A percentile compares a stretch with the other conserved stretches of the same genome.
Conservation (phyloP, 441 rosid species). For the Gossypium gossypioides region DNA sequence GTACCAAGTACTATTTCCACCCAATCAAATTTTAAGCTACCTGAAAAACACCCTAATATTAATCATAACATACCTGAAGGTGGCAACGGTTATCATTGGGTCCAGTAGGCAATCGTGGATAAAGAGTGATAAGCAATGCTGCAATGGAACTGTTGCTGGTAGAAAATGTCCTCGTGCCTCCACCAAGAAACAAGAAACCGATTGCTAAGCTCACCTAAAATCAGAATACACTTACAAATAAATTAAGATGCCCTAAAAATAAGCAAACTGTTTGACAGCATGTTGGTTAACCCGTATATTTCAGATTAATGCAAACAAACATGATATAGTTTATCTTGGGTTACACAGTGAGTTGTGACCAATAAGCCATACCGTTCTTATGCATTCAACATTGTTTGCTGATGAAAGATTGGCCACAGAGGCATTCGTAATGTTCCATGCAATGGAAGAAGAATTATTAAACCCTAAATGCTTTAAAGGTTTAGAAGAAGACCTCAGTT, state of each 20-base stretch:
- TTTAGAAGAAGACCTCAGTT: not conserved
- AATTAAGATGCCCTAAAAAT: constrained; percentile 13
- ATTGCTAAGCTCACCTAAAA: constrained; percentile 82
- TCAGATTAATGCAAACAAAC: not conserved
- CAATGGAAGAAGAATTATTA: not conserved
- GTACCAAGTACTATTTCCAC: not conserved
- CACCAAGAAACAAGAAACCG: constrained; percentile 95
- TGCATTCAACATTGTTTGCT: not conserved
- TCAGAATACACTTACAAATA: constrained; percentile 10
- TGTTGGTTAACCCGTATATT: not conserved
- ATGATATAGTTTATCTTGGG: not conserved
- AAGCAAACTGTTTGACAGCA: not conserved
- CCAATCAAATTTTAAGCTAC: not conserved
- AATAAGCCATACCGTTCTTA: not conserved
- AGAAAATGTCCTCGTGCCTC: constrained; percentile 89
- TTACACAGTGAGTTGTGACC: not conserved
- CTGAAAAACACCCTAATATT: not conserved
- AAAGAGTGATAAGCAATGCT: constrained; percentile 77
- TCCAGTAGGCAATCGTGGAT: constrained; percentile 90
- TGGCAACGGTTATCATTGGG: constrained; percentile 99
- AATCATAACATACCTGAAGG: constrained; percentile 62
- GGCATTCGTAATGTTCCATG: not conserved
- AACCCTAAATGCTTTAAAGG: not conserved
- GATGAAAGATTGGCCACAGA: not conserved
- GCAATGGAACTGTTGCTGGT: constrained; percentile 78